These are phyloP conservation scores for thale cress (Arabidopsis thaliana) DNA, from an alignment of 345 rosid species.

Conservation along the genomic window DNA sequence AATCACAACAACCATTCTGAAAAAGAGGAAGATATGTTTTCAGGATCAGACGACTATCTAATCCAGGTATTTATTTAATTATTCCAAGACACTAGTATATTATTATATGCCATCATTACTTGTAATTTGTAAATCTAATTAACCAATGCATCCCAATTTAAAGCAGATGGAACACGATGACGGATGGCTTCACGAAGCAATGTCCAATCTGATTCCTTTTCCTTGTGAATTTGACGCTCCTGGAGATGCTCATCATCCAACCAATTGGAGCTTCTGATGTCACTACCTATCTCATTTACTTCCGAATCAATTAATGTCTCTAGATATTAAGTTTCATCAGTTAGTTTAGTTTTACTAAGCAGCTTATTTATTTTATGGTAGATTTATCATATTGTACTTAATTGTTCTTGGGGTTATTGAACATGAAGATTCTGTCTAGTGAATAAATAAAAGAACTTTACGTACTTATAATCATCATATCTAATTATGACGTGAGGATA, in stretches of 20 bases:
- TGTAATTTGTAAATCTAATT: not conserved
- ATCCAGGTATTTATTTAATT: conserved; percentile 48
- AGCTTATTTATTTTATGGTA: conserved; percentile 26
- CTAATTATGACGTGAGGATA: conserved; percentile 8
- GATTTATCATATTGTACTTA: conserved; percentile 34
- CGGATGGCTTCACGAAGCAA: conserved; percentile 83
- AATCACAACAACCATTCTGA: conserved; percentile 45
- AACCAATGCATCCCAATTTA: not conserved
- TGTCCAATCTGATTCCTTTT: conserved; percentile 65
- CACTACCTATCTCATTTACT: conserved; percentile 4
- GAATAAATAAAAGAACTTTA: conserved; percentile 30
- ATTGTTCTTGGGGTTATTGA: conserved; percentile 32
- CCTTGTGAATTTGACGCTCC: conserved; percentile 51
- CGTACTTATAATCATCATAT: conserved; percentile 18
- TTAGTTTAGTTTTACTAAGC: conserved; percentile 37
- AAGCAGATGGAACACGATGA: conserved; percentile 68
- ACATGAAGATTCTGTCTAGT: conserved; percentile 38
- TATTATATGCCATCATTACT: not conserved
- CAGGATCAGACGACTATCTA: conserved; percentile 43
- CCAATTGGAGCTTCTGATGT: conserved; percentile 44
- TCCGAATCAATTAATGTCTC: conserved; percentile 27
- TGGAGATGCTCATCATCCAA: conserved; percentile 41
- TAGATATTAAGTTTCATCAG: conserved; percentile 19
- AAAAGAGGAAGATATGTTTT: conserved; percentile 52
- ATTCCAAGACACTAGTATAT: not conserved